These are phyloP conservation scores for Coemansia sp. DNA, from an alignment of 192 early-diverging fungal genomes.

Conservation along the genomic window DNA sequence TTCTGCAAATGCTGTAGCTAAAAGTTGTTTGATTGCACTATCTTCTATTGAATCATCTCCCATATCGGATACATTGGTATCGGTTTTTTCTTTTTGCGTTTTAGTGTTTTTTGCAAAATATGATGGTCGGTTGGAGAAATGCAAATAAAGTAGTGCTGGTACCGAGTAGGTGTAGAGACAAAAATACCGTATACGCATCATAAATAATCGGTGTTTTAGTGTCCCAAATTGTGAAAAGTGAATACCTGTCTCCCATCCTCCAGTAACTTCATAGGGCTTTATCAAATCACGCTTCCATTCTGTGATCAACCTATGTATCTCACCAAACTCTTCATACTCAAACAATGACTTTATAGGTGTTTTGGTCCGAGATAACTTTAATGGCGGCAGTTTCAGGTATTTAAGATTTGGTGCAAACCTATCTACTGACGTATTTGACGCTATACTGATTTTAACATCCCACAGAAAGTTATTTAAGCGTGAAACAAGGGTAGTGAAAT, in stretches of 20 bases:
- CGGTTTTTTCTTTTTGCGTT: too few relatives aligned
- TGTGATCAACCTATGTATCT: background rate
- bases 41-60: background rate
- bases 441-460: background rate
- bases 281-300: background rate
- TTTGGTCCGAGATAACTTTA: background rate
- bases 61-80: background rate
- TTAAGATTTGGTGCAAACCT: background rate
- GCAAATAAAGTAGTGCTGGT: background rate
- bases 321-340: slow-evolving; percentile 2
- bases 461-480: slow-evolving; percentile 1
- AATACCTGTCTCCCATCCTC: background rate
- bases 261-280: background rate
- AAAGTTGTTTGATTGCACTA: background rate
- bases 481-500: background rate
- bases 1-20: background rate
- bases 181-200: slow-evolving; percentile 9
- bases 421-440: background rate
- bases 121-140: slow-evolving; percentile 4
- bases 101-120: background rate
- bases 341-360: slow-evolving; percentile 1
- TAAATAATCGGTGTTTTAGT: slow-evolving; percentile 1
- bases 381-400: slow-evolving; percentile 1
- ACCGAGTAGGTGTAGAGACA: slow-evolving; percentile 3
- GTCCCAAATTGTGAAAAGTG: slow-evolving; percentile 4